These are phyloP conservation scores for Cryptosporidium sp. DNA, from an alignment of 169 alveolate genomes.

Conservation along the genomic window DNA sequence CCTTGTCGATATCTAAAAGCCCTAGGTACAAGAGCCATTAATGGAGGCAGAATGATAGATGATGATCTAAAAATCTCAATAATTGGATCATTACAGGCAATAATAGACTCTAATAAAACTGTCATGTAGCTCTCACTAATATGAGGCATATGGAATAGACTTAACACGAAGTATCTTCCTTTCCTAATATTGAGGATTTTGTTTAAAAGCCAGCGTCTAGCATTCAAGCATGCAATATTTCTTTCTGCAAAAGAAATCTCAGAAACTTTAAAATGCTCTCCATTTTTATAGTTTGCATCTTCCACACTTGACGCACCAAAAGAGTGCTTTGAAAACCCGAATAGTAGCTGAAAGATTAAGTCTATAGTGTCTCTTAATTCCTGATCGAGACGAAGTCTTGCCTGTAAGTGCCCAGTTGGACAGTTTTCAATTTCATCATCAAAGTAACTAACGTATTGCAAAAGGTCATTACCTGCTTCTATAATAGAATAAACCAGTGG, in stretches of 20 bases:
- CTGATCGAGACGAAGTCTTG: slow-evolving; percentile 66
- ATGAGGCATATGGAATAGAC: slow-evolving; percentile 72
- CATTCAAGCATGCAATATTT: slow-evolving; percentile 28
- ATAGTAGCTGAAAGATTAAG: slow-evolving; percentile 45
- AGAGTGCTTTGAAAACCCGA: slow-evolving; percentile 34
- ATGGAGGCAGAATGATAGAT: slow-evolving; percentile 52
- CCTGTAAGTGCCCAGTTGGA: slow-evolving; percentile 74
- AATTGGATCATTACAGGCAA: slow-evolving; percentile 17
- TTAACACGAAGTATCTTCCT: slow-evolving; percentile 47
- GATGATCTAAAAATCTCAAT: slow-evolving; percentile 45
- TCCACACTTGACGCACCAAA: background rate
- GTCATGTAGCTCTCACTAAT: slow-evolving; percentile 57
- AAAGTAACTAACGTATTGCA: slow-evolving; percentile 51
- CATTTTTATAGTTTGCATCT: background rate
- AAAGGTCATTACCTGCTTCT: slow-evolving; percentile 64
- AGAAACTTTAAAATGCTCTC: background rate
- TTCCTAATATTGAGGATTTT: slow-evolving; percentile 55
- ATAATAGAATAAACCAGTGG: slow-evolving; percentile 62
- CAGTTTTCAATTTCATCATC: slow-evolving; percentile 74
- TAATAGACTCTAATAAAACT: slow-evolving; percentile 30
- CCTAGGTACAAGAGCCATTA: slow-evolving; percentile 71
- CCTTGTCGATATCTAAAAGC: slow-evolving; percentile 66
- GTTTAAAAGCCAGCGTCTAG: slow-evolving; percentile 66
- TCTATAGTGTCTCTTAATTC: slow-evolving; percentile 61
- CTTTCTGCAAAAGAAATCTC: slow-evolving; percentile 21